Evolutionary conservation across 2,329 filamentous ascomycete genomes (phyloP).

Genomic region (Sphaceloma murrayae): DNA sequence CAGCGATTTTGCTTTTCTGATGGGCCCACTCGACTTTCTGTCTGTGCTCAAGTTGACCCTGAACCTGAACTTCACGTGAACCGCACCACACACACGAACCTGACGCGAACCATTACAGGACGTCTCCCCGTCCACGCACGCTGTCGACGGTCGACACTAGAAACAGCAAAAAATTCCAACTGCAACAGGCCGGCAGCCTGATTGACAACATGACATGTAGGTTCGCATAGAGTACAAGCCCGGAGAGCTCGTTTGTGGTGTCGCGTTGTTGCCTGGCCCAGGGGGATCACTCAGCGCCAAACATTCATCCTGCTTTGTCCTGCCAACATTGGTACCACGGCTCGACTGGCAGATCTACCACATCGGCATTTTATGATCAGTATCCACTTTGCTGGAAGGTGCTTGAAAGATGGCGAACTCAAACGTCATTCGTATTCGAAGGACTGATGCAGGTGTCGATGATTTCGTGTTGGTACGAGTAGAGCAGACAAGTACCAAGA

Average conservation of each 20-base stretch:
- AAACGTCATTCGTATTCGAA: conserved; percentile 49
- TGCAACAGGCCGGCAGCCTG: no score
- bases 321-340: conserved; percentile 15
- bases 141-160: no score
- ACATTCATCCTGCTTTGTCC: conserved; percentile 6
- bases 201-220: no score
- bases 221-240: no score
- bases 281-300: conserved; percentile 4
- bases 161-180: no score
- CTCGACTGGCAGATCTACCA: conserved; percentile 11
- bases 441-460: conserved; percentile 33
- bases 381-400: not conserved
- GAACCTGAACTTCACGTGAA: not conserved
- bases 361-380: not conserved
- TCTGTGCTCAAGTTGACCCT: not conserved
- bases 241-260: not conserved
- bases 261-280: conserved; percentile 9
- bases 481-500: conserved; percentile 39
- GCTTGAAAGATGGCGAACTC: conserved; percentile 19
- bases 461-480: conserved; percentile 53
- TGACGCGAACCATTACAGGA: not conserved
- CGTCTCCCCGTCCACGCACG: not conserved
- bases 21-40: not conserved
- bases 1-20: not conserved
- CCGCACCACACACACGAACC: not conserved